phyloP scores from a whole-genome alignment of 1,139 yeast species.

The Yamadazyma conglobata region DNA sequence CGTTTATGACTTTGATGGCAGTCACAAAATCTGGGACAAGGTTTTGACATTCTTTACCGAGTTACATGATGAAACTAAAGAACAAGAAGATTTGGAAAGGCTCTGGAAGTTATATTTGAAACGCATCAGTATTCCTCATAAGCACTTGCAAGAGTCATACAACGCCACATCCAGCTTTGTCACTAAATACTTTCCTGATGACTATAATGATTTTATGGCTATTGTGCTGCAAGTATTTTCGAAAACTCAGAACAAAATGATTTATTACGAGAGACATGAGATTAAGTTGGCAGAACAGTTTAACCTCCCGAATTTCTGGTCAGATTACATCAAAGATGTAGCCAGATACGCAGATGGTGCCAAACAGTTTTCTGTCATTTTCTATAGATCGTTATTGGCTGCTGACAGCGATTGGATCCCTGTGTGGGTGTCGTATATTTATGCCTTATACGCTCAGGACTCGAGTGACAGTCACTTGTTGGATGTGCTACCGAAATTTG shows the following conservation, averaged over 20 bases:
- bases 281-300: conserved; percentile 12
- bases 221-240: conserved; percentile 34
- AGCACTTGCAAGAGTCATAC: conserved; percentile 38
- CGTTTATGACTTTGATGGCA: conserved; percentile 30
- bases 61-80: conserved; percentile 10
- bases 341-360: conserved; percentile 18
- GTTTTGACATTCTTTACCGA: conserved; percentile 16
- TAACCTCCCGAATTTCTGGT: conserved; percentile 26
- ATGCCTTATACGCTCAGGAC: conserved; percentile 18
- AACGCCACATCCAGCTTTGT: conserved; percentile 42
- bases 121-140: conserved; percentile 44
- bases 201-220: conserved; percentile 40
- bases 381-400: conserved; percentile 20
- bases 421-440: conserved; percentile 30
- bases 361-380: conserved; percentile 17
- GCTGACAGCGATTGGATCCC: conserved; percentile 18
- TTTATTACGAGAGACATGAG: conserved; percentile 29
- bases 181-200: conserved; percentile 22
- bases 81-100: conserved; percentile 17
- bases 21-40: conserved; percentile 34
- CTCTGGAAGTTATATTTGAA: conserved; percentile 26
- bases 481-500: conserved; percentile 12
- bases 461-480: conserved; percentile 3
- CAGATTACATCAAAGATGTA: conserved; percentile 28
- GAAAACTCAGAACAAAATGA: conserved; percentile 24